Evolutionary conservation across 805 yeast species (phyloP), one percentile per base, ranked within the genome.

Genomic region (Yarrowia sp.): DNA sequence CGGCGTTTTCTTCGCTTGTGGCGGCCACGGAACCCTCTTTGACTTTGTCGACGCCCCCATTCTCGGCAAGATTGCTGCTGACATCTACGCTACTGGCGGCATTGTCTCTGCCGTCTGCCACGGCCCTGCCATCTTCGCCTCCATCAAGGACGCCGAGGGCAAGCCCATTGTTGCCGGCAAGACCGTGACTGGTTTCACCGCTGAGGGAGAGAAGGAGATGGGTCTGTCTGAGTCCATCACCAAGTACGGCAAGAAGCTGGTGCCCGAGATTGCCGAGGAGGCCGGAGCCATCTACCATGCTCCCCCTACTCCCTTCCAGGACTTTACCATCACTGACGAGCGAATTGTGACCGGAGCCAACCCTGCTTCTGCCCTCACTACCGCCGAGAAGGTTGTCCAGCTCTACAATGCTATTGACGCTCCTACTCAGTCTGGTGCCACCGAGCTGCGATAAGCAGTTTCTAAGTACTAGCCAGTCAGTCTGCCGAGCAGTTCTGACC

Each of bases 71-170:
- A 65, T 83, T 46, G 86, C 85, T 21, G 73, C 76, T 30, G 74
- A 76, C 22, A 80, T 85, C 58, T 83, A 81, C 71, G 75, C 74
- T 33, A 73, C 80, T 21, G 83, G 82, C 41, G 89, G 88, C 56
- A 80, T 84, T 41, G 80, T 86, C 24, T 74, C 85, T 46, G 88
- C 89, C 16, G 89, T 86, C 9, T 86, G 90, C 73, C 89, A 86
- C 68, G 90, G 88, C 8, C 87, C 88, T n/a, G 79, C 80, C 22
- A 78, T 85, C 67, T 82, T 86, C 66, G 82, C 78, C n/a, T 77
- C 78, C 48, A 71, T 85, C 67, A 75, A 71, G 43, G 83, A 82
- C 68, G 67, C 71, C 44, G 66, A 69, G 8, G 84, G 84, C 46
- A 75, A 78, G 54, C 73, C 76, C 17, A 68, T 87, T 61, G 77